A percentile compares a stretch with the other conserved stretches of the same genome.
phyloP scores from a whole-genome alignment of 2,329 filamentous ascomycete genomes.

The Phialophora chinensis region DNA sequence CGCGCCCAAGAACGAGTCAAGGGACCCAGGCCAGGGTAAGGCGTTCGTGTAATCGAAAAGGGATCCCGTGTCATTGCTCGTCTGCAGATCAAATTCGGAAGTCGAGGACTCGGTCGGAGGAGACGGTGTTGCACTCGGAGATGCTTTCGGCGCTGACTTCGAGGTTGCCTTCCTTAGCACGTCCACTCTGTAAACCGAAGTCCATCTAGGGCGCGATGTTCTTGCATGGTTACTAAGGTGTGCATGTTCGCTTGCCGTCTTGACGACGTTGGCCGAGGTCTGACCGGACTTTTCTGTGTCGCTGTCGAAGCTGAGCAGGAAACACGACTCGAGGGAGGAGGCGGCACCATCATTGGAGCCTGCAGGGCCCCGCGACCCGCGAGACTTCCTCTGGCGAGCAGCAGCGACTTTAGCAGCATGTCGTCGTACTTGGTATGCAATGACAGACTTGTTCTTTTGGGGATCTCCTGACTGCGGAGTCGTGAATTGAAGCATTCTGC shows the following conservation, averaged over 20 bases:
- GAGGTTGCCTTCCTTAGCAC: neutral
- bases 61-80: neutral
- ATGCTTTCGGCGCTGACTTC: neutral
- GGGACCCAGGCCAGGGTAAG: neutral
- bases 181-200: slow-evolving; percentile 2
- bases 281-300: slow-evolving; percentile 3
- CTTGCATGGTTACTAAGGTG: neutral
- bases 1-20: neutral
- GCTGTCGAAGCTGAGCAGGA: slow-evolving; percentile 2
- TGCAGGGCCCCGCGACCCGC: neutral
- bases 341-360: neutral
- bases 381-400: slow-evolving; percentile 2
- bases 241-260: neutral
- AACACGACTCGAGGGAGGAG: neutral
- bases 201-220: neutral
- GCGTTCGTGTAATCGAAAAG: neutral
- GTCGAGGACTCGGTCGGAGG: neutral
- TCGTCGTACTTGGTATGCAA: slow-evolving; percentile 6
- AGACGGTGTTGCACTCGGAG: neutral
- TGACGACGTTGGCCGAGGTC: neutral
- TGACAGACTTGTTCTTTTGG: slow-evolving; percentile 5
- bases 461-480: slow-evolving; percentile 10
- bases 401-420: slow-evolving; percentile 12
- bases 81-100: too few species aligned
- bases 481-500: slow-evolving; percentile 5